phyloP scores from a whole-genome alignment of 345 rosid genomes.

The Raphanus sativus region DNA sequence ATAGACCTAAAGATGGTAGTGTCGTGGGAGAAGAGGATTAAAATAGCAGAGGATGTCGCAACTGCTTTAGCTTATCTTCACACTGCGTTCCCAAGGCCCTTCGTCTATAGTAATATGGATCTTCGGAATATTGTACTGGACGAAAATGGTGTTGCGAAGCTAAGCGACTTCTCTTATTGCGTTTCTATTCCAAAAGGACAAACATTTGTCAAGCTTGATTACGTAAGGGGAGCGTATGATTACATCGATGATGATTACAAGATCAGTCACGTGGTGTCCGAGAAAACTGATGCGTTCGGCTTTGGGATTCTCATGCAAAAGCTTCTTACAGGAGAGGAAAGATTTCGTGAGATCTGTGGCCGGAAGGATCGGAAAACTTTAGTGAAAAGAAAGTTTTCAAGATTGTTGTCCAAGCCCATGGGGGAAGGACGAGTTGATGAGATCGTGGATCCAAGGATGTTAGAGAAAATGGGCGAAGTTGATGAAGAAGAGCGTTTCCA shows the following conservation, averaged over 20 bases:
- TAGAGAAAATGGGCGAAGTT: neutral
- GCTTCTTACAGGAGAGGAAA: neutral
- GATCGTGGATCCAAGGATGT: neutral
- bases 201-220: slow-evolving; percentile 5
- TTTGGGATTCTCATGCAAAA: slow-evolving; percentile 17
- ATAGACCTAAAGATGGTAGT: neutral
- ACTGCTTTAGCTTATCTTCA: slow-evolving; percentile 16
- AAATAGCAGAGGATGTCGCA: slow-evolving; percentile 11
- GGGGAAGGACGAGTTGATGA: neutral
- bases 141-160: neutral
- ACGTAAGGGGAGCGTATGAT: neutral
- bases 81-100: neutral
- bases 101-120: slow-evolving; percentile 5
- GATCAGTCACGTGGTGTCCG: neutral
- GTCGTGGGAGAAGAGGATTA: neutral
- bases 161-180: neutral
- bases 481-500: neutral
- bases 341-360: neutral
- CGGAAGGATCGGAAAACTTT: neutral
- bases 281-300: neutral
- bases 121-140: neutral
- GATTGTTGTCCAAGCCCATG: neutral
- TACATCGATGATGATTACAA: neutral
- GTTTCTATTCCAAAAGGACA: slow-evolving; percentile 1
- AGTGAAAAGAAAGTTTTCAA: neutral